Evolutionary conservation across 805 yeast genomes (phyloP).

Genomic region (Candida oleophila): DNA sequence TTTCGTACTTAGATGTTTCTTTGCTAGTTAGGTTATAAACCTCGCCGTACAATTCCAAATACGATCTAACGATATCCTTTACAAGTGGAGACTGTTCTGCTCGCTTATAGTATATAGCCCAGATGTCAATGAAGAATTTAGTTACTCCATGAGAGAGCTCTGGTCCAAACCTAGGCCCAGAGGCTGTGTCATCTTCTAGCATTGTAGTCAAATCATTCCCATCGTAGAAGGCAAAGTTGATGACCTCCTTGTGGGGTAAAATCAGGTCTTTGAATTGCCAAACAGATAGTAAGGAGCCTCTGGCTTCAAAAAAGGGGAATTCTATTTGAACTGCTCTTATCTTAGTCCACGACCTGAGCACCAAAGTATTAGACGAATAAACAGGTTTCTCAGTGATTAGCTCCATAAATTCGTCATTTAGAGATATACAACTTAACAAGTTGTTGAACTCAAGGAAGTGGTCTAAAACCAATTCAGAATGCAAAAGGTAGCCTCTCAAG

Average conservation of each 20-base stretch:
- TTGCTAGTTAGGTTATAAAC: constrained; percentile 8
- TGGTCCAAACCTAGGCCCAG: background rate
- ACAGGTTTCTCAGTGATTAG: constrained; percentile 16
- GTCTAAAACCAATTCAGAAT: constrained; percentile 17
- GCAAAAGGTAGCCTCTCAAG: constrained; percentile 19
- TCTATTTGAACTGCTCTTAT: constrained; percentile 27
- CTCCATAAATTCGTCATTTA: constrained; percentile 17
- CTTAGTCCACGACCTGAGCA: constrained; percentile 26
- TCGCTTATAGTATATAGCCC: constrained; percentile 22
- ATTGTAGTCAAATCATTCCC: constrained; percentile 7
- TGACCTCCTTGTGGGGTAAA: constrained; percentile 20
- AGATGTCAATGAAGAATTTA: constrained; percentile 9
- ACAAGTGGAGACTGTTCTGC: constrained; percentile 8
- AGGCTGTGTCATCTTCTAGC: background rate
- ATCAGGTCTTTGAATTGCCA: constrained; percentile 23
- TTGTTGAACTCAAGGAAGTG: constrained; percentile 28
- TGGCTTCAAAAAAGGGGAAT: constrained; percentile 25
- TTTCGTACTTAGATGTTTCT: background rate
- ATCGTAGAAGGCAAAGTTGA: constrained; percentile 8
- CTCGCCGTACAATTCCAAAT: constrained; percentile 17
- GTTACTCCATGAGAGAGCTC: background rate
- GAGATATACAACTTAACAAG: constrained; percentile 18
- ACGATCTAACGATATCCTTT: constrained; percentile 15
- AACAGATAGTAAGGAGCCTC: constrained; percentile 24
- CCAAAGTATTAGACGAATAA: constrained; percentile 14